Conservation (phyloP, 352 stramenopile species). For the Phytophthora tubulina region DNA sequence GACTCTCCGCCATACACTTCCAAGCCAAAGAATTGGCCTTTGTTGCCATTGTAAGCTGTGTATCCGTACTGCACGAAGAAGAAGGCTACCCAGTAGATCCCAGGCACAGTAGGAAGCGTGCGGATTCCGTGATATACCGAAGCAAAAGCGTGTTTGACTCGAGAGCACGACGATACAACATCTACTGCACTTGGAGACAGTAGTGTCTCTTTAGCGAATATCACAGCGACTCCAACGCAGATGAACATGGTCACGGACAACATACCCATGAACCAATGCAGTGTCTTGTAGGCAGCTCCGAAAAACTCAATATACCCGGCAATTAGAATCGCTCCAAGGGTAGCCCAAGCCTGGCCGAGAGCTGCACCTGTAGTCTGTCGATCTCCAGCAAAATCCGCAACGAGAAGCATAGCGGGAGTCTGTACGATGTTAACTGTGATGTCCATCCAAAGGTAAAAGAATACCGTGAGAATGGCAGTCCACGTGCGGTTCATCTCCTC, state of each 20-base stretch:
- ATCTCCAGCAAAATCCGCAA: conserved; percentile 65
- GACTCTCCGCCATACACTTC: conserved; percentile 52
- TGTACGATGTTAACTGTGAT: conserved; percentile 66
- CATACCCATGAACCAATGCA: conserved; percentile 65
- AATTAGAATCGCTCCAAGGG: conserved; percentile 53
- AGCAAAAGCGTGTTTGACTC: conserved; percentile 39
- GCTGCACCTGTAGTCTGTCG: conserved; percentile 59
- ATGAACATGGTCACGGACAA: conserved; percentile 50
- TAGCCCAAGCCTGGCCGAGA: conserved; percentile 53
- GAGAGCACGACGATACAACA: conserved; percentile 19
- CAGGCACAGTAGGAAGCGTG: conserved; percentile 39
- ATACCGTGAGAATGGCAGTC: conserved; percentile 55
- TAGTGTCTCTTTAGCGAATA: conserved; percentile 46
- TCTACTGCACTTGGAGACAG: conserved; percentile 26
- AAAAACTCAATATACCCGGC: conserved; percentile 60
- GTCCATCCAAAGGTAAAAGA: conserved; percentile 77
- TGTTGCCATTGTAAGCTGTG: conserved; percentile 69
- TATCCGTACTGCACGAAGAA: conserved; percentile 57
- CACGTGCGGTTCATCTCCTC: conserved; percentile 46
- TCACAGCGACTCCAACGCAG: conserved; percentile 36
- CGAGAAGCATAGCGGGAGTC: conserved; percentile 55
- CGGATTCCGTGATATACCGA: conserved; percentile 47
- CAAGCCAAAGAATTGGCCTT: conserved; percentile 69
- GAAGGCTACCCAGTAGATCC: conserved; percentile 47
- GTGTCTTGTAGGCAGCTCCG: conserved; percentile 48